Base-by-base conservation (phyloP, 139 green algal genomes). In the Deuterostichococcus epilithicus region DNA sequence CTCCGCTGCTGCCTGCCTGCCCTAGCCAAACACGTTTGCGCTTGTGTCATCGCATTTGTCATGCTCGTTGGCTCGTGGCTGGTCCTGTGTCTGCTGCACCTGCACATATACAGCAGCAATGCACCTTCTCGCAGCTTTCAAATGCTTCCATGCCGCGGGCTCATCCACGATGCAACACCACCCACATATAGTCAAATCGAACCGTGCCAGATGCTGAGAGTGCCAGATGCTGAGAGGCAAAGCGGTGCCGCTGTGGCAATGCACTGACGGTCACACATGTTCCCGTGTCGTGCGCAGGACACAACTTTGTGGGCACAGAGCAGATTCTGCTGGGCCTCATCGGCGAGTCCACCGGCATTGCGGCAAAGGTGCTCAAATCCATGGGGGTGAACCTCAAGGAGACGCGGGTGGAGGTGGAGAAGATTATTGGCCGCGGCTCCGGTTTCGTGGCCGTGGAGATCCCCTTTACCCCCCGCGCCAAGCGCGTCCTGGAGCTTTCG, bases 231-330 rank as follows among this genome's bases (percentile, higher is more conserved):
- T n/a, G n/a, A n/a, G n/a, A n/a, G n/a, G n/a, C n/a, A n/a, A n/a
- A n/a, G n/a, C n/a, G n/a, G n/a, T n/a, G n/a, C n/a, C n/a, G n/a
- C n/a, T n/a, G n/a, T n/a, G n/a, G n/a, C n/a, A n/a, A n/a, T n/a
- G n/a, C n/a, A 63, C 52, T n/a, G 18, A 63, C 28, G 52, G 18
- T 28, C 52, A 28, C 18, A 5, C 28, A 20, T 63, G 52, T 28
- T 13, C 42, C 32, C 6, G 59, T 5, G 72, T 87, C n/a, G 91
- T 13, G 18, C 20, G 52, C 52, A 63, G 52, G 96, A 74, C 96
- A 99, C 89, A 99, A 99, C 86, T 99, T 99, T 82, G 96, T 99
- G 72, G 96, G 96, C 68, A 99, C 96, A 23, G 96, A 99, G 89
- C 96, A 98, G 91, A 94, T 99, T 70, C 89, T 99, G 76, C 89